Base-by-base conservation (phyloP, 208 protist species). In the Wallacemonas collosoma region DNA sequence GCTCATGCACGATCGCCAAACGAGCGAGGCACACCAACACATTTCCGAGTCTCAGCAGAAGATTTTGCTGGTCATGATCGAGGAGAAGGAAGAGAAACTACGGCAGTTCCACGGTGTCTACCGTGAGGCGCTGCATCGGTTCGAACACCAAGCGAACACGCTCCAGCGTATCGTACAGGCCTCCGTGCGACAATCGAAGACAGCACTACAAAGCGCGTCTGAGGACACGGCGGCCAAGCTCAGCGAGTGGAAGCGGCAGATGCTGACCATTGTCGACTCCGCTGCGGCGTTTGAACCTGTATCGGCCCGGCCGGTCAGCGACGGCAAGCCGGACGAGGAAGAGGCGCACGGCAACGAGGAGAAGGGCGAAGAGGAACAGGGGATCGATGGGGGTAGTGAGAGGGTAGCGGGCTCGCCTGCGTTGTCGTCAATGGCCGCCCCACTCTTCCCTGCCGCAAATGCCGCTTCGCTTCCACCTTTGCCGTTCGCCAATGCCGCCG, bases 11-110 rank as follows among this genome's bases (percentile, higher is more conserved):
- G 89, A 94, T 64, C 79, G 85, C 38, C 83, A 89, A 43, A 81
- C 72, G 71, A 88, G 68, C 67, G 83, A 93, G 40, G 91, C 87
- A 6, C 81, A 77, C 39, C 80, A 87, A 70, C 91, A 96, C 72
- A 94, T 96, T 44, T 79, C 87, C 45, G 84, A 87, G 58, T 91
- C 89, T 6, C 89, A 94, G 75, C 73, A 82, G 7, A 89, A 85
- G 66, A 73, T 96, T 35, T 74, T 96, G 35, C 77, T 81, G 35
- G 56, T 77, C 2, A 72, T 89, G 47, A 66, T 94, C n/a, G 82
- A 84, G 66, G 87, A 94, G 48, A 94, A 94, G 80, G 87, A 91
- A 67, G 77, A 73, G 26, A 84, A 88, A 79, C 77, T 96, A 55
- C 77, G 84, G 48, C 48, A 60, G 17, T 92, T 89, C 79, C 89